Percentiles rank a stretch among this genome's conserved stretches.
These are phyloP conservation scores for Aureoboletus auriporus DNA, from an alignment of 768 basidiomycete genomes.

Conservation along the genomic window DNA sequence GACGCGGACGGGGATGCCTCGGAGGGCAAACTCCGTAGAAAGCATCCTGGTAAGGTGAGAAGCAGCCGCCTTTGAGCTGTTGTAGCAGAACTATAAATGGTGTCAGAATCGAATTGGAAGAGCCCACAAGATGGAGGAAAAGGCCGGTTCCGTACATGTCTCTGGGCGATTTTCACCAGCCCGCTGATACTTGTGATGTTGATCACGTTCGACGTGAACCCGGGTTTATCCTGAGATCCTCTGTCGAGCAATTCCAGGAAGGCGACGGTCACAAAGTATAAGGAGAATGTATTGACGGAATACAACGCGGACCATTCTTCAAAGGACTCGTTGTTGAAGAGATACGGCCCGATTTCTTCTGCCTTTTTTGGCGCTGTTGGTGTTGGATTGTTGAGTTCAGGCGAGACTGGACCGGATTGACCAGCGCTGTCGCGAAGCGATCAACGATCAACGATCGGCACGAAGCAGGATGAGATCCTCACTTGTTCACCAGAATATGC, in stretches of 20 bases:
- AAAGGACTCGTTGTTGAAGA: conserved; percentile 66
- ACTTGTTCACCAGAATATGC: conserved; percentile 85
- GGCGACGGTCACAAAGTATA: conserved; percentile 73
- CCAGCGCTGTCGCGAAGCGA: conserved; percentile 52
- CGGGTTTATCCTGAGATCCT: conserved; percentile 56
- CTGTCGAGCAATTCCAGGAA: conserved; percentile 74
- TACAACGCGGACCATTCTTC: conserved; percentile 63
- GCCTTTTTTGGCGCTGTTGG: conserved; percentile 60
- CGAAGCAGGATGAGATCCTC: conserved; percentile 11
- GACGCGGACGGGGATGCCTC: conserved; percentile 64
- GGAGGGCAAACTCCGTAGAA: conserved; percentile 70
- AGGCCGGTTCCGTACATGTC: conserved; percentile 54
- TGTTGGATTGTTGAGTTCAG: conserved; percentile 52
- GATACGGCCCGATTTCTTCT: conserved; percentile 60
- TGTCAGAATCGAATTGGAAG: not conserved
- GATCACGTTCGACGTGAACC: conserved; percentile 63
- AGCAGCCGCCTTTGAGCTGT: conserved; percentile 75
- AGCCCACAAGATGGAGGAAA: no score
- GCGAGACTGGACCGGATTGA: conserved; percentile 60
- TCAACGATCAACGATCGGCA: conserved; percentile 1
- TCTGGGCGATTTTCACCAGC: conserved; percentile 62
- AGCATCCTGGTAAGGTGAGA: conserved; percentile 76
- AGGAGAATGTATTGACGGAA: conserved; percentile 67
- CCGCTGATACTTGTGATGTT: conserved; percentile 81
- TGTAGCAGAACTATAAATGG: conserved; percentile 65